These are phyloP conservation scores for Fraxinus angustifolia DNA, from an alignment of 305 asterid species.

Conservation along the genomic window DNA sequence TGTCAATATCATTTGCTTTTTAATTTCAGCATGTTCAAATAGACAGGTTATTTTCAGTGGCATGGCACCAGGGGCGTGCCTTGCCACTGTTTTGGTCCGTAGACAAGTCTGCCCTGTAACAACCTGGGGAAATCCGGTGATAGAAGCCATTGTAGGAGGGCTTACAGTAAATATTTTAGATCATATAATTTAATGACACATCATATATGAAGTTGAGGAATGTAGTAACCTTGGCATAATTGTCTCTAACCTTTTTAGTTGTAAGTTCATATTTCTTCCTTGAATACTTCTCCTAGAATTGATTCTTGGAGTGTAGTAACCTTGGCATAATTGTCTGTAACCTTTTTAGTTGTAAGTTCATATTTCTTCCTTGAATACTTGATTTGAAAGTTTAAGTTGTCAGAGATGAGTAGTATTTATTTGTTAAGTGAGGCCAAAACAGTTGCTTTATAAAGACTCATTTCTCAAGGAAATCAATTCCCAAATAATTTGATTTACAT, in stretches of 20 bases:
- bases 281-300: conserved; percentile 28
- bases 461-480: not conserved
- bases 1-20: conserved; percentile 10
- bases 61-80: not conserved
- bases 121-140: conserved; percentile 21
- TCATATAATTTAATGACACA: not conserved
- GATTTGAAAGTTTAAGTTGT: not conserved
- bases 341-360: no score
- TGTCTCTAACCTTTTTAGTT: conserved; percentile 10
- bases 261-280: conserved; percentile 16
- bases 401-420: not conserved
- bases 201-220: not conserved
- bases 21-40: conserved; percentile 12
- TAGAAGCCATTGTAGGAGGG: conserved; percentile 26
- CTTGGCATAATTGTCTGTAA: no score
- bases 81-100: conserved; percentile 9
- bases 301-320: not conserved
- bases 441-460: not conserved
- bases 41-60: not conserved
- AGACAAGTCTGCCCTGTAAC: conserved; percentile 1
- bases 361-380: not conserved
- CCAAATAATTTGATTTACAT: not conserved
- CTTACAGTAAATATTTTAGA: conserved; percentile 1
- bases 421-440: not conserved
- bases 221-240: conserved; percentile 17